phyloP scores from a whole-genome alignment of 371 early-diverging fungal species.

The Massospora cicadina region DNA sequence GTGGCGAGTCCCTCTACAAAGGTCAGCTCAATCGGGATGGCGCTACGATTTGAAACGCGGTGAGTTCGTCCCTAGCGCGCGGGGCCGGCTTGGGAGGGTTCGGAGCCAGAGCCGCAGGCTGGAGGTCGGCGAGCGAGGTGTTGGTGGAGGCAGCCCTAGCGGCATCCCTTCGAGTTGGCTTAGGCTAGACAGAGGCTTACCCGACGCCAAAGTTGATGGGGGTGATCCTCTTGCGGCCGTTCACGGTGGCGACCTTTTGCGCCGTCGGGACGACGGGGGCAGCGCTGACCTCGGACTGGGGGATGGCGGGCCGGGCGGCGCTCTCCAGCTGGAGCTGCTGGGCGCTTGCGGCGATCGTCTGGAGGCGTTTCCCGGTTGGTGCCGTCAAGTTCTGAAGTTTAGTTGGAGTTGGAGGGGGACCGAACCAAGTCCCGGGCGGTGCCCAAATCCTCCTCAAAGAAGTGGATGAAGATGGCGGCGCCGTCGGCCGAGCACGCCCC shows the following conservation, averaged over 20 bases:
- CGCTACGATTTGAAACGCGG: not conserved
- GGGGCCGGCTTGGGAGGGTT: not conserved
- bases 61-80: not conserved
- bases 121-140: not conserved
- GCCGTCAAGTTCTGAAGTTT: not conserved
- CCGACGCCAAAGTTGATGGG: not conserved
- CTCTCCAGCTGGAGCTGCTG: not conserved
- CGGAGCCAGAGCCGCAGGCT: not conserved
- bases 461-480: slow-evolving; percentile 51
- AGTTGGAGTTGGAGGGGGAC: not conserved
- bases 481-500: slow-evolving; percentile 90
- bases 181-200: not conserved
- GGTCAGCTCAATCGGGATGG: not conserved
- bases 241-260: not conserved
- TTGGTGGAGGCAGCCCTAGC: not conserved
- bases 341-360: not conserved
- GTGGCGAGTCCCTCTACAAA: not conserved
- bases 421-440: not conserved
- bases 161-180: not conserved
- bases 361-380: not conserved
- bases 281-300: not conserved
- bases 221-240: not conserved
- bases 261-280: not conserved
- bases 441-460: slow-evolving; percentile 47
- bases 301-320: not conserved